These are phyloP conservation scores for Diaporthe citri DNA, from an alignment of 2,329 filamentous ascomycete species.

Conservation along the genomic window DNA sequence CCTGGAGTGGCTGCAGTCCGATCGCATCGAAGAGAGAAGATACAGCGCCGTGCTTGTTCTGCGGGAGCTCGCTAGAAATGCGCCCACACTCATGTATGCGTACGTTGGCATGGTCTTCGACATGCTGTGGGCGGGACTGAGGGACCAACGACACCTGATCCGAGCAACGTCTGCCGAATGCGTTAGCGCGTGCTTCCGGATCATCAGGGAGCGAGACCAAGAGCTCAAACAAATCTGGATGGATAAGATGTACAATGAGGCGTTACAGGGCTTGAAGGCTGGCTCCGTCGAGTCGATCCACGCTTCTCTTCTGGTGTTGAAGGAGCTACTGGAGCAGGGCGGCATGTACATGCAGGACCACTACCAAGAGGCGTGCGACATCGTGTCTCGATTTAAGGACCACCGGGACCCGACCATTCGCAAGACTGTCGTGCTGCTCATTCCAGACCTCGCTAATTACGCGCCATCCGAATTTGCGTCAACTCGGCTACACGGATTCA, in stretches of 20 bases:
- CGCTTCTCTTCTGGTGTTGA: constrained; percentile 92
- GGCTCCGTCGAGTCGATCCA: constrained; percentile 90
- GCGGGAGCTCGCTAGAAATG: constrained; percentile 90
- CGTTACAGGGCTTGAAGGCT: constrained; percentile 81
- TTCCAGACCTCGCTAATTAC: constrained; percentile 93
- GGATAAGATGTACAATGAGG: constrained; percentile 89
- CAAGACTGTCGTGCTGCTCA: constrained; percentile 89
- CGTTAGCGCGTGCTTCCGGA: constrained; percentile 94
- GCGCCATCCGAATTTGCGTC: constrained; percentile 90
- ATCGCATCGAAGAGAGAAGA: constrained; percentile 90
- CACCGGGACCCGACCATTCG: constrained; percentile 90
- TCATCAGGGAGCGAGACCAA: constrained; percentile 92
- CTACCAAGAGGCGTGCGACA: constrained; percentile 93
- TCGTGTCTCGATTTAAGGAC: constrained; percentile 92
- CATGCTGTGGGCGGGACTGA: constrained; percentile 93
- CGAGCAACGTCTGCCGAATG: constrained; percentile 92
- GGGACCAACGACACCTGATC: constrained; percentile 91
- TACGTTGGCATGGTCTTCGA: constrained; percentile 97
- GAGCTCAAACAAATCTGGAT: constrained; percentile 91
- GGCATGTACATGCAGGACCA: constrained; percentile 99
- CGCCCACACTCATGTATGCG: constrained; percentile 93
- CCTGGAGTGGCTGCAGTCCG: constrained; percentile 95
- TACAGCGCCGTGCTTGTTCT: constrained; percentile 94
- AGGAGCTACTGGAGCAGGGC: constrained; percentile 92
- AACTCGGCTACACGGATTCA: constrained; percentile 92